Percentiles rank a stretch among this genome's conserved stretches.
Evolutionary conservation across 1,284 basidiomycete genomes (phyloP).

Genomic region (Hypsizygus ulmarius): DNA sequence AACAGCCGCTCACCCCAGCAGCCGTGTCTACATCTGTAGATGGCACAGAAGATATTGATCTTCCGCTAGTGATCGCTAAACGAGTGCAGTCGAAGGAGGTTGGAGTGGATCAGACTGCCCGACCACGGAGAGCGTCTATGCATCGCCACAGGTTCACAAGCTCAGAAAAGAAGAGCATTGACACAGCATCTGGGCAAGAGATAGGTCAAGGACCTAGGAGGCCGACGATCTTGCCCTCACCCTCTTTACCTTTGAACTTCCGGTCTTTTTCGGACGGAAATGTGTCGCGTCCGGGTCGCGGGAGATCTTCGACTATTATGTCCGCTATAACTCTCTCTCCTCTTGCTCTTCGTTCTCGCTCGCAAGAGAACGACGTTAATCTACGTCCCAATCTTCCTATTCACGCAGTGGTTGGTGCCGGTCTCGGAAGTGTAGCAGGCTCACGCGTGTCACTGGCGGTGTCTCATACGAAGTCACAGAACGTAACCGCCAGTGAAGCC

Average conservation of each 20-base stretch:
- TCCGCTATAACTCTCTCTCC: constrained; percentile 34
- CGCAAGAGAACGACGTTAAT: constrained; percentile 35
- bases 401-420: constrained; percentile 37
- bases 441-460: constrained; percentile 36
- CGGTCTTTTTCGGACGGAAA: constrained; percentile 36
- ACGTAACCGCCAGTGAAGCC: constrained; percentile 54
- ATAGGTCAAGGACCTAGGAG: constrained; percentile 1
- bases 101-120: constrained; percentile 43
- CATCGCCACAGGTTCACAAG: constrained; percentile 34
- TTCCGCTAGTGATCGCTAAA: constrained; percentile 53
- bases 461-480: constrained; percentile 31
- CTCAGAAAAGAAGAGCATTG: constrained; percentile 21
- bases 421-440: constrained; percentile 31
- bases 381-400: constrained; percentile 41
- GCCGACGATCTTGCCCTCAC: constrained; percentile 11
- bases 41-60: constrained; percentile 59
- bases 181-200: not conserved
- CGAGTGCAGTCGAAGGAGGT: constrained; percentile 48
- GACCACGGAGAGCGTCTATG: constrained; percentile 36
- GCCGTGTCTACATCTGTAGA: constrained; percentile 28
- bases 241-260: constrained; percentile 26
- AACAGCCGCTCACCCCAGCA: constrained; percentile 1
- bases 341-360: constrained; percentile 24
- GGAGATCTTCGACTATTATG: constrained; percentile 38
- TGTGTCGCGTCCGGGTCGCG: constrained; percentile 19